Evolutionary conservation across 2,329 filamentous ascomycete species (phyloP).

Genomic region (Colletotrichum australisinense): DNA sequence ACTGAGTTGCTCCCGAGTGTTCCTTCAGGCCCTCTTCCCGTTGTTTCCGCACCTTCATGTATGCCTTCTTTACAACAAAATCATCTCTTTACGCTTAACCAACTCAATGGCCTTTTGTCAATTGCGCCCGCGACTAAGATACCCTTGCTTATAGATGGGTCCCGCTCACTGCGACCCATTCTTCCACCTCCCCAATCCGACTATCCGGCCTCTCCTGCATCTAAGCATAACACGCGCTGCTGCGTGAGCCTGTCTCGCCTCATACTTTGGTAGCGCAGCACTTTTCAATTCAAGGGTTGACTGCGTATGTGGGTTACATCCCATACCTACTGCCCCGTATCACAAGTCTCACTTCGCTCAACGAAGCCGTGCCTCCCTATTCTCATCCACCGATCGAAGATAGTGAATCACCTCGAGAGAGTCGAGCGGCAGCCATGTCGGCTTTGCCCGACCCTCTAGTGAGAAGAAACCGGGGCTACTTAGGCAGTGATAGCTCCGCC

Average conservation of each 20-base stretch:
- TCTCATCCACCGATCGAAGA: neutral
- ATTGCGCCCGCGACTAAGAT: neutral
- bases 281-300: neutral
- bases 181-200: neutral
- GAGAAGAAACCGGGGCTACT: conserved; percentile 59
- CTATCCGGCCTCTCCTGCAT: neutral
- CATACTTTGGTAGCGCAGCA: neutral
- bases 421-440: conserved; percentile 42
- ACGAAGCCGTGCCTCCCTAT: neutral
- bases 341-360: neutral
- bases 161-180: neutral
- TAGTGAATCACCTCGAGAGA: neutral
- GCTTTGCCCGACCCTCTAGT: conserved; percentile 45
- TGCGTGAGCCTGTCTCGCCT: neutral
- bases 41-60: neutral
- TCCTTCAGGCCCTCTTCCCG: neutral
- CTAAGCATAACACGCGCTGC: neutral
- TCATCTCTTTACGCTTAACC: neutral
- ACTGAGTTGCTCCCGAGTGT: neutral
- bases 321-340: neutral
- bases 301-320: neutral
- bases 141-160: conserved; percentile 8
- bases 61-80: neutral
- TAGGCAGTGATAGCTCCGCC: conserved; percentile 63
- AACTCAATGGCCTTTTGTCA: neutral